These are phyloP conservation scores for Imleria badia DNA, from an alignment of 768 basidiomycete species.

Conservation along the genomic window DNA sequence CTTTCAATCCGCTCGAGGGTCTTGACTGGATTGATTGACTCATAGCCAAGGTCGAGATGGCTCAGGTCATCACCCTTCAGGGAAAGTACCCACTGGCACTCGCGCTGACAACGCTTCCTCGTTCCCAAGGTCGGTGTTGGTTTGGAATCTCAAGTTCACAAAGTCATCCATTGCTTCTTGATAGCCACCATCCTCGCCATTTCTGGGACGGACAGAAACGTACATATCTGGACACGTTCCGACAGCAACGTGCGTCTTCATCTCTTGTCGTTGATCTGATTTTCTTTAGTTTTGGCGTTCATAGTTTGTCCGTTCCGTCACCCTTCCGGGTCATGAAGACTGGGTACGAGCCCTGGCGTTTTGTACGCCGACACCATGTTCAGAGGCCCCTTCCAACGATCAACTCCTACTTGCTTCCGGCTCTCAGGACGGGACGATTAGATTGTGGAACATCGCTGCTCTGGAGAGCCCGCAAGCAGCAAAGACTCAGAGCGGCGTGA, in stretches of 20 bases:
- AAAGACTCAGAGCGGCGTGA: conserved; percentile 12
- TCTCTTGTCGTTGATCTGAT: conserved; percentile 1
- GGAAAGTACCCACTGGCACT: conserved; percentile 77
- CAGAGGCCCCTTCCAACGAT: conserved; percentile 20
- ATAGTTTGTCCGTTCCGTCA: conserved; percentile 61
- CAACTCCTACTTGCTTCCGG: conserved; percentile 83
- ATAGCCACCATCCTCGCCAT: conserved; percentile 73
- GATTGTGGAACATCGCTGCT: conserved; percentile 83
- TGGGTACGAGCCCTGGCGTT: conserved; percentile 89
- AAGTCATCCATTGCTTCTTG: background rate
- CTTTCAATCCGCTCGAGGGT: conserved; percentile 1
- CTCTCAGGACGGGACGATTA: conserved; percentile 92
- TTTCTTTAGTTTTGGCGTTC: background rate
- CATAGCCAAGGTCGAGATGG: conserved; percentile 39
- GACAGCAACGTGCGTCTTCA: conserved; percentile 47
- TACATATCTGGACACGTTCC: conserved; percentile 76
- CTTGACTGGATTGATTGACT: background rate
- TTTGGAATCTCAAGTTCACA: conserved; percentile 1
- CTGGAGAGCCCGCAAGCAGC: conserved; percentile 23
- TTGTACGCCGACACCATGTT: conserved; percentile 32
- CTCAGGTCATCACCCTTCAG: conserved; percentile 61
- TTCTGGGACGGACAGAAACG: conserved; percentile 74
- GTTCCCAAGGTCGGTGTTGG: conserved; percentile 53
- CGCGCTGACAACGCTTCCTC: conserved; percentile 62
- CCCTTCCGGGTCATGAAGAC: conserved; percentile 86